phyloP scores from a whole-genome alignment of 139 green algal species.

The Desmodesmus armatus region DNA sequence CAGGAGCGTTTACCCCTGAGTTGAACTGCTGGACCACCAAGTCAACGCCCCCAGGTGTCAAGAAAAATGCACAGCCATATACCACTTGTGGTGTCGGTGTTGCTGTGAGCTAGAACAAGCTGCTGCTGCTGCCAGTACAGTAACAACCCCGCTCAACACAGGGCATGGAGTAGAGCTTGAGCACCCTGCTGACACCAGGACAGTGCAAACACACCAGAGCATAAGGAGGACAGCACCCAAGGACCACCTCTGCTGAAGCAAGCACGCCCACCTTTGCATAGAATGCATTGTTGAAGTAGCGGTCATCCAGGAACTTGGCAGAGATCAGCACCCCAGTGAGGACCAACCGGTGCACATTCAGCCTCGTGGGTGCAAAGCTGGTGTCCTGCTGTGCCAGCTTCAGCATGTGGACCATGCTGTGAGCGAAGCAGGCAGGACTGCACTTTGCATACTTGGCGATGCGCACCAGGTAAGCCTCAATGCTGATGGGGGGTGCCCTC shows the following conservation, averaged over 20 bases:
- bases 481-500: conserved; percentile 69
- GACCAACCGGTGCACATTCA: conserved; percentile 83
- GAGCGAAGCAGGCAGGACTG: conserved; percentile 80
- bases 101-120: too few relatives aligned
- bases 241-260: background rate
- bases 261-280: conserved; percentile 72
- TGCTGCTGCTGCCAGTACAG: too few relatives aligned
- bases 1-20: too few relatives aligned
- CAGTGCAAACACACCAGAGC: background rate
- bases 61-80: too few relatives aligned
- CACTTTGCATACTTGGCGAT: conserved; percentile 84
- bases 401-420: conserved; percentile 78
- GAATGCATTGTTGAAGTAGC: conserved; percentile 84
- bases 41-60: too few relatives aligned
- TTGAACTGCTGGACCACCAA: too few relatives aligned
- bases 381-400: conserved; percentile 58
- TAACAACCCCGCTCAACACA: too few relatives aligned
- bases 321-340: conserved; percentile 74
- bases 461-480: conserved; percentile 77
- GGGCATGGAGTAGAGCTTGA: too few relatives aligned
- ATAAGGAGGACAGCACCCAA: background rate
- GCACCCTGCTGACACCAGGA: background rate
- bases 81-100: too few relatives aligned
- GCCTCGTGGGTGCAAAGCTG: conserved; percentile 56
- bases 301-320: conserved; percentile 86